Conservation (phyloP, 2,329 filamentous ascomycete species). For the Penicillium sp. region DNA sequence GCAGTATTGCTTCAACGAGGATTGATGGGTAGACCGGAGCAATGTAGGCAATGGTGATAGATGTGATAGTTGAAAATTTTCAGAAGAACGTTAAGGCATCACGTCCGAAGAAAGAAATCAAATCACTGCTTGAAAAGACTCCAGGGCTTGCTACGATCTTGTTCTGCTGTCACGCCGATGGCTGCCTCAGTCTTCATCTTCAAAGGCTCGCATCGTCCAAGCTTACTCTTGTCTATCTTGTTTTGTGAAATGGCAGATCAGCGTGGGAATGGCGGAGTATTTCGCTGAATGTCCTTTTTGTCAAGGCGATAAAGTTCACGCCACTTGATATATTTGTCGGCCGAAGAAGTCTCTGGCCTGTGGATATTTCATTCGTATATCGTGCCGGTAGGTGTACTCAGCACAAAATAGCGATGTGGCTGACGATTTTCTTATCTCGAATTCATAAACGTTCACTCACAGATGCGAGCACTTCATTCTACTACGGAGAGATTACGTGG, state of each 20-base stretch:
- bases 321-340: not conserved
- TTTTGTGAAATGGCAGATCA: slow-evolving; percentile 1
- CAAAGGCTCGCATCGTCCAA: not conserved
- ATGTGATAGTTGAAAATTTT: slow-evolving; percentile 1
- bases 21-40: too few species aligned
- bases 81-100: not conserved
- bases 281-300: slow-evolving; percentile 1
- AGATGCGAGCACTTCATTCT: too few species aligned
- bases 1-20: too few species aligned
- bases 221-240: slow-evolving; percentile 1
- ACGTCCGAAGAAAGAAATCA: not conserved
- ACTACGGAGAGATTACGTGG: too few species aligned
- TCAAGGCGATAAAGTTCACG: not conserved
- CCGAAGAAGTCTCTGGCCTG: too few species aligned
- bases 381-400: not conserved
- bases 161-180: not conserved
- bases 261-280: not conserved
- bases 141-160: slow-evolving; percentile 1
- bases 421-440: not conserved
- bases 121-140: not conserved
- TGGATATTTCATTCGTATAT: not conserved
- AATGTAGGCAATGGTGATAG: too few species aligned
- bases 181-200: not conserved
- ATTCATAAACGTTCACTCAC: too few species aligned
- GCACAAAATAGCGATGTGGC: not conserved